Percentiles rank a stretch among this genome's conserved stretches.
phyloP scores from a whole-genome alignment of 2,329 filamentous ascomycete species.

The Monilinia laxa region DNA sequence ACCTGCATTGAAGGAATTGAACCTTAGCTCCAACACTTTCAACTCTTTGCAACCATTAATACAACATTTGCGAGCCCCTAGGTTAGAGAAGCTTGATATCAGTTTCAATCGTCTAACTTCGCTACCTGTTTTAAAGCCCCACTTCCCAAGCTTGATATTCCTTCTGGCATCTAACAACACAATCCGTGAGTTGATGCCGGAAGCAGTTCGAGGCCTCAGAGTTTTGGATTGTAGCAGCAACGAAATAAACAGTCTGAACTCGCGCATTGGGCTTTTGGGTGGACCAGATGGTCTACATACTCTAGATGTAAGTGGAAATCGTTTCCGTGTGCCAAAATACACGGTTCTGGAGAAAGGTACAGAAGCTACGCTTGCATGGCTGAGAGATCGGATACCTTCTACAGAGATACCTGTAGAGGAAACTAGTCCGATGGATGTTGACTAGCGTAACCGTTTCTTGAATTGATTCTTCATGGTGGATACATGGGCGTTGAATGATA shows the following conservation, averaged over 20 bases:
- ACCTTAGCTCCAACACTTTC: constrained; percentile 72
- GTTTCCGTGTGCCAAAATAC: constrained; percentile 83
- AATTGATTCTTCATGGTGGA: constrained; percentile 3
- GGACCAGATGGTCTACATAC: constrained; percentile 58
- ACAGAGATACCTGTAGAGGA: constrained; percentile 53
- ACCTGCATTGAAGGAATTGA: constrained; percentile 73
- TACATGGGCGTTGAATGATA: constrained; percentile 17
- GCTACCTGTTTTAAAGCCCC: constrained; percentile 63
- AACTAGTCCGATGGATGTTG: constrained; percentile 29
- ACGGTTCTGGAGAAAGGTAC: constrained; percentile 84
- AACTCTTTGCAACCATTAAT: constrained; percentile 66
- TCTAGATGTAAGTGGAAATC: constrained; percentile 79
- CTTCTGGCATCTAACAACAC: constrained; percentile 79
- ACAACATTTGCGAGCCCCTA: constrained; percentile 67
- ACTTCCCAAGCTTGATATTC: constrained; percentile 68
- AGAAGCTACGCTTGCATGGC: constrained; percentile 77
- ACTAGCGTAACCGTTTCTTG: neutral
- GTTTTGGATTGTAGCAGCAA: constrained; percentile 82
- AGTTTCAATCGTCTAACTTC: constrained; percentile 77
- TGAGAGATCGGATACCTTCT: constrained; percentile 73
- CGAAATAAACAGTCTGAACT: constrained; percentile 77
- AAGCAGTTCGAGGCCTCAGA: constrained; percentile 70
- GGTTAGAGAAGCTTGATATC: constrained; percentile 74
- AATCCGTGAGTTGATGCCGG: constrained; percentile 69
- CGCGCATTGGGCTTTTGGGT: constrained; percentile 74